phyloP scores from a whole-genome alignment of 139 green algal species.

The Yamagishiella unicocca region DNA sequence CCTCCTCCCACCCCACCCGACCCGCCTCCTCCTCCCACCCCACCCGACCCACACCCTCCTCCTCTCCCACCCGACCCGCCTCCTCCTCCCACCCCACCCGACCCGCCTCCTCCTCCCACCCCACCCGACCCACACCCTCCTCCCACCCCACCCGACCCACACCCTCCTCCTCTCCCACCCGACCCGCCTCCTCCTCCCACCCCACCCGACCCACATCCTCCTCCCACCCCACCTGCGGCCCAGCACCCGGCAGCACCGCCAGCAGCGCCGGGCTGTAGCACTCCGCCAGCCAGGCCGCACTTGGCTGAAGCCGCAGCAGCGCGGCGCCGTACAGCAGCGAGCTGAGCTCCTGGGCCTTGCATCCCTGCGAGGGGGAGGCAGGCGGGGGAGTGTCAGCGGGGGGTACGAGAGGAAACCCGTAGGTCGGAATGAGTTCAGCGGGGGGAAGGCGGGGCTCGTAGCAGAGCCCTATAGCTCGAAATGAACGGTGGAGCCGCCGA shows the following conservation, averaged over 20 bases:
- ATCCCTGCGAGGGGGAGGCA: background rate
- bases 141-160: background rate
- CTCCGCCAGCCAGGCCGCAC: background rate
- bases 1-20: too few species aligned
- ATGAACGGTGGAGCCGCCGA: too few species aligned
- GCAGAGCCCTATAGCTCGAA: too few species aligned
- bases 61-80: background rate
- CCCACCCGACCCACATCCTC: background rate
- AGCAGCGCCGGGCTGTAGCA: background rate
- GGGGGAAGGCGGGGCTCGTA: too few species aligned
- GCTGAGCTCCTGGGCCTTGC: conserved; percentile 20
- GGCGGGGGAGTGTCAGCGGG: background rate
- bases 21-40: too few species aligned
- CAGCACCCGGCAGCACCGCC: background rate
- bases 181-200: background rate
- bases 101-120: background rate
- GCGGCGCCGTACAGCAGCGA: conserved; percentile 19
- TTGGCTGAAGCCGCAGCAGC: background rate
- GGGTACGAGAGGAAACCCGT: background rate
- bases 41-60: too few species aligned
- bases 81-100: too few species aligned
- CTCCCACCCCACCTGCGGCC: background rate
- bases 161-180: background rate
- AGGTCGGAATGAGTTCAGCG: too few species aligned
- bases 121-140: background rate